These are phyloP conservation scores for Coniophora puteana DNA, from an alignment of 1,284 basidiomycete genomes.

Conservation along the genomic window DNA sequence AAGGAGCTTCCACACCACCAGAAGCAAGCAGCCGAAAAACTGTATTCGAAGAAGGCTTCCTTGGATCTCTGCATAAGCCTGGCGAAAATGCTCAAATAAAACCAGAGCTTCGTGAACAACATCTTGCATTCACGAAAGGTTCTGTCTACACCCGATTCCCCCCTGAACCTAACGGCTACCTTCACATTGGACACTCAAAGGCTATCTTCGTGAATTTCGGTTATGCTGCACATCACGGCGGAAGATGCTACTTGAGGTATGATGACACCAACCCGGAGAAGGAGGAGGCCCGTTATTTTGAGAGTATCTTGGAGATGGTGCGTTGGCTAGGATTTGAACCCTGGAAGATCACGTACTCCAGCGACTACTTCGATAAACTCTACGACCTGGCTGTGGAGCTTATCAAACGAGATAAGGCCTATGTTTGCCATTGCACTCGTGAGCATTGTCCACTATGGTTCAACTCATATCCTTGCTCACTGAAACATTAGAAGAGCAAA, in stretches of 20 bases:
- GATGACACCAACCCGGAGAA: slow-evolving; percentile 99
- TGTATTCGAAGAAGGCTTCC: slow-evolving; percentile 95
- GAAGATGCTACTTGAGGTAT: slow-evolving; percentile 91
- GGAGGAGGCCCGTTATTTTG: slow-evolving; percentile 95
- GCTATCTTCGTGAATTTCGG: slow-evolving; percentile 99
- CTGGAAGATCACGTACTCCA: slow-evolving; percentile 99
- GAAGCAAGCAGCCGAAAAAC: slow-evolving; percentile 48
- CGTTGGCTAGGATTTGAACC: slow-evolving; percentile 98
- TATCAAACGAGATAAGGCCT: slow-evolving; percentile 89
- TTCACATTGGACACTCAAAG: slow-evolving; percentile 97
- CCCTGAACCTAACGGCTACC: slow-evolving; percentile 96
- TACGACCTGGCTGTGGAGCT: slow-evolving; percentile 91
- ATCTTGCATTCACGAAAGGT: slow-evolving; percentile 81
- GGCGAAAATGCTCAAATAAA: slow-evolving; percentile 92
- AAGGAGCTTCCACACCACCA: slow-evolving; percentile 31
- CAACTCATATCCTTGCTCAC: slow-evolving; percentile 4
- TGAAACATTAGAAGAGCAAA: slow-evolving; percentile 82
- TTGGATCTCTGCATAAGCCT: slow-evolving; percentile 90
- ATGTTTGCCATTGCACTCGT: slow-evolving; percentile 96
- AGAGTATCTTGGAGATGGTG: slow-evolving; percentile 93
- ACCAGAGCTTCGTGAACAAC: slow-evolving; percentile 74
- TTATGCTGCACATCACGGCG: slow-evolving; percentile 89
- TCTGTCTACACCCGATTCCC: slow-evolving; percentile 96
- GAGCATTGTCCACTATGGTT: slow-evolving; percentile 29
- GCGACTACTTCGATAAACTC: slow-evolving; percentile 92